Evolutionary conservation across 345 rosid species (phyloP), one percentile per base, ranked within the genome.

Genomic region (Aquilaria malaccensis): DNA sequence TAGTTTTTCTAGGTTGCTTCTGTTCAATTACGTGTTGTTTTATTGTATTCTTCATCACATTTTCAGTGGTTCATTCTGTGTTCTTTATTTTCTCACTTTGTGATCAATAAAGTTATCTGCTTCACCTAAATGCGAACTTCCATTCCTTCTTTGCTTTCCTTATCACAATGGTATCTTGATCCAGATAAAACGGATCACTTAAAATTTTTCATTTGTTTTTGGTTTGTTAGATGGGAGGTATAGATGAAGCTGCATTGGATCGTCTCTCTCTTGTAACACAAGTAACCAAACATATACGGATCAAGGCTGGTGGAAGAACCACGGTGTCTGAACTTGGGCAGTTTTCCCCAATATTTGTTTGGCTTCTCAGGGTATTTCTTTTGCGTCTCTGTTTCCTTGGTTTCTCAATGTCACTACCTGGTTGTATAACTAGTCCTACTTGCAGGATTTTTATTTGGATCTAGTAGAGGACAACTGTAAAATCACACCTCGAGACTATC

Each of bases 221-320:
- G 15, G 50, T 64, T 11, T 47, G 45, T 37, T 71, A 91, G 95
- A 91, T 95, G 97, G 96, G 96, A 65, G 96, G 95, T 55, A 91
- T 95, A 64, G 99, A 91, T 70, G 99, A 88, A 81, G 83, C 99
- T 72, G 85, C 99, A 46, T 85, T 91, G 22, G 96, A 91, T 79
- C 93, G 89, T 14, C 97, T 94, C 11, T 95, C 96, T 58, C 96
- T 91, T 71, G 97, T 94, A 65, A 94, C 99, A 69, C 87, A 91
- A 78, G 85, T 91, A 95, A 95, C 96, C 31, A 91, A 95, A 66
- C 96, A 95, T 76, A 91, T 95, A 75, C 89, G 95, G 52, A 93
- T 95, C 4, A 88, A 87, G 77, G 96, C 99, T 65, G 88, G 88
- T 50, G 96, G 95, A 73, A 83, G 74, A 46, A 67, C 62, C 52